Evolutionary conservation across 331 rosid species (phyloP).

Genomic region (Pyrus hybrid): DNA sequence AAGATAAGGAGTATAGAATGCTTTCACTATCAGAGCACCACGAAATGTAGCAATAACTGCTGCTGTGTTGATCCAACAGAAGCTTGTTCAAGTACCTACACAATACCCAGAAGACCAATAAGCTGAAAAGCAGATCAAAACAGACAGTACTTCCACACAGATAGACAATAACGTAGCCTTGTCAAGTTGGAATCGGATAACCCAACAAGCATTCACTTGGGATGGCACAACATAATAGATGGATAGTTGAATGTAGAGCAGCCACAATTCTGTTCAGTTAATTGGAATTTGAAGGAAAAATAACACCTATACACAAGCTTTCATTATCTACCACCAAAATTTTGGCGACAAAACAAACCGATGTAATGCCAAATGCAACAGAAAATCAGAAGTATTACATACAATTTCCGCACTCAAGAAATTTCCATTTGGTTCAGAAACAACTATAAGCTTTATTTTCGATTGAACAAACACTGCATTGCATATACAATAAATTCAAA

Average conservation of each 20-base stretch:
- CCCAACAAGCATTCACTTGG: neutral
- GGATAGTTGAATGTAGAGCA: neutral
- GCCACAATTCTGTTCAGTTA: neutral
- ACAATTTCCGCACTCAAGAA: neutral
- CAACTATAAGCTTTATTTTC: neutral
- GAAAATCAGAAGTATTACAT: neutral
- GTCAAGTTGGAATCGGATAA: neutral
- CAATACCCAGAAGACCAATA: neutral
- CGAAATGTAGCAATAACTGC: conserved; percentile 1
- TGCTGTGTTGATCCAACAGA: conserved; percentile 4
- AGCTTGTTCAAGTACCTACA: conserved; percentile 3
- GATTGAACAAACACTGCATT: neutral
- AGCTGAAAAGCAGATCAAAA: neutral
- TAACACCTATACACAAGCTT: neutral
- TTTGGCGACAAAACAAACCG: neutral
- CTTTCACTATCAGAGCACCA: neutral
- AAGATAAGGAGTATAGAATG: neutral
- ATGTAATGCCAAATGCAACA: neutral
- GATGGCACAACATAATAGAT: neutral
- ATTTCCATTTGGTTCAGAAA: neutral
- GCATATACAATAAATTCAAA: neutral
- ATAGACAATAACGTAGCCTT: neutral
- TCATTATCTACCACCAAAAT: neutral
- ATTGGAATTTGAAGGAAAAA: neutral
- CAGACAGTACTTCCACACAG: neutral